phyloP scores from a whole-genome alignment of 352 stramenopile genomes.

The Pythium insidiosum region DNA sequence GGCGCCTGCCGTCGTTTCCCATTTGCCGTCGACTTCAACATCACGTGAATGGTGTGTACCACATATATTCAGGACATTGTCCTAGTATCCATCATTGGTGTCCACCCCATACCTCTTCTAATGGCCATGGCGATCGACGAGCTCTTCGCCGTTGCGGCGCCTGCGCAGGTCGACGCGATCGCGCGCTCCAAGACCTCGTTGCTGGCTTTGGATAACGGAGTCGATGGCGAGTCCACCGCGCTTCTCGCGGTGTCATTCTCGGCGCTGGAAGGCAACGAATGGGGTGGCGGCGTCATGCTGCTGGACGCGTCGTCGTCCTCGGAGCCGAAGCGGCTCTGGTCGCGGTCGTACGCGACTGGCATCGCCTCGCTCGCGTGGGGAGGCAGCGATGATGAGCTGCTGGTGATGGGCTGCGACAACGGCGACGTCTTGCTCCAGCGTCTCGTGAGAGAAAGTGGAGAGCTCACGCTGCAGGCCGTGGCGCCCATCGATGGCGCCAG shows the following conservation, averaged over 20 bases:
- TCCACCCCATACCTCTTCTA: no score
- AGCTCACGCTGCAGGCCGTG: constrained; percentile 31
- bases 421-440: constrained; percentile 51
- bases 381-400: constrained; percentile 29
- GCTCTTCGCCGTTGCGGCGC: constrained; percentile 4
- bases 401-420: constrained; percentile 64
- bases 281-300: constrained; percentile 50
- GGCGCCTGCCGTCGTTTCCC: no score
- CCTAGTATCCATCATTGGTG: no score
- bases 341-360: constrained; percentile 32
- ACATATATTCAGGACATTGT: no score
- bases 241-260: constrained; percentile 62
- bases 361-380: constrained; percentile 50
- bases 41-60: no score
- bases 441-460: constrained; percentile 27
- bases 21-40: no score
- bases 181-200: no score
- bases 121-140: constrained; percentile 1
- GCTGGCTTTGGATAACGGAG: no score
- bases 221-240: constrained; percentile 9
- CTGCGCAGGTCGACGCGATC: constrained; percentile 16
- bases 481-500: neutral
- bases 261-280: constrained; percentile 68
- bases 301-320: constrained; percentile 29
- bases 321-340: constrained; percentile 36